Conservation (phyloP, 306 rosid species). For the Medicago lupulina region DNA sequence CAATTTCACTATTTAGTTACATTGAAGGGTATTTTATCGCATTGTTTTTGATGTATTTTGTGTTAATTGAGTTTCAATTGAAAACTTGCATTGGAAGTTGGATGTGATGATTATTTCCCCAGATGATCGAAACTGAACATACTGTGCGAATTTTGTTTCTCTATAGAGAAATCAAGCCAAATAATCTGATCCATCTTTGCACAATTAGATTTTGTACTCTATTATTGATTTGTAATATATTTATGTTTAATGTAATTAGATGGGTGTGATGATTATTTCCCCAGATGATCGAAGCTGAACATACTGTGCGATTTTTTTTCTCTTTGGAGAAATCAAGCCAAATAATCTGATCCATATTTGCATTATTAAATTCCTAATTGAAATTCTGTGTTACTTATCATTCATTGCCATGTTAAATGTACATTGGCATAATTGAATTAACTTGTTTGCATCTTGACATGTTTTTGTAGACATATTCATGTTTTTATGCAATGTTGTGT, state of each 20-base stretch:
- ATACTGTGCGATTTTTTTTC: constrained; percentile 61
- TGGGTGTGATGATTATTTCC: constrained; percentile 60
- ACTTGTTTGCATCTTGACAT: too few relatives aligned
- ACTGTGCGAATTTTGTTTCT: constrained; percentile 39
- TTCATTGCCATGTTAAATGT: too few relatives aligned
- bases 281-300: constrained; percentile 62
- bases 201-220: too few relatives aligned
- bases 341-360: constrained; percentile 60
- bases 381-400: too few relatives aligned
- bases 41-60: too few relatives aligned
- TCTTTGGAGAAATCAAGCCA: constrained; percentile 68
- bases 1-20: neutral
- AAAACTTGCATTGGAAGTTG: constrained; percentile 18
- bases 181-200: neutral
- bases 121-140: constrained; percentile 60
- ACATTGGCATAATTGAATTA: too few relatives aligned
- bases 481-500: neutral
- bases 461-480: neutral
- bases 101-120: constrained; percentile 70
- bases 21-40: too few relatives aligned
- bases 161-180: neutral
- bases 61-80: neutral
- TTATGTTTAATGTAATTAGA: too few relatives aligned
- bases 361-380: too few relatives aligned
- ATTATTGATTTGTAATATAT: too few relatives aligned